Percentiles rank a stretch among this genome's conserved stretches.
Conservation (phyloP, 176 grass and related monocot genomes). For the Panicum miliaceum region DNA sequence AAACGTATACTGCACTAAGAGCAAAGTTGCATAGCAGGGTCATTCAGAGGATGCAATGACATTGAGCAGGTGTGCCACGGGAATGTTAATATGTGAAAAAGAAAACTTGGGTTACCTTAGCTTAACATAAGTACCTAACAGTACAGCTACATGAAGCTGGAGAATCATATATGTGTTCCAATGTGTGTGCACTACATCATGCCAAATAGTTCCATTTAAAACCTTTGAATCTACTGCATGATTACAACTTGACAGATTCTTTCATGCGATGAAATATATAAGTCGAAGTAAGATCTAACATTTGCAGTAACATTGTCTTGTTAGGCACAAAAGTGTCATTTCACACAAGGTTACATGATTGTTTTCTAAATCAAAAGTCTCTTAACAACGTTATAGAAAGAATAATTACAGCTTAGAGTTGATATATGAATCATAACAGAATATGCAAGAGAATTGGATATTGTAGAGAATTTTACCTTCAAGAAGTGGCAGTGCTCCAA, state of each 20-base stretch:
- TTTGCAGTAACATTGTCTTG: background rate
- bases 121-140: background rate
- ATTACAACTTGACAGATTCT: conserved; percentile 8
- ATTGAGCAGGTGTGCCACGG: conserved; percentile 10
- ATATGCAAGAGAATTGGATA: background rate
- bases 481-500: conserved; percentile 80
- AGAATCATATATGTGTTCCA: background rate
- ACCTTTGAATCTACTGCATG: background rate
- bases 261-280: background rate
- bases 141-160: background rate
- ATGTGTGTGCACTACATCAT: background rate
- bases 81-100: conserved; percentile 12
- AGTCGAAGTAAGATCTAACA: background rate
- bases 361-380: background rate
- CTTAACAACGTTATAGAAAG: background rate
- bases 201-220: background rate
- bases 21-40: background rate
- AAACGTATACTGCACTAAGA: conserved; percentile 5
- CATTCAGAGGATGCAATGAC: background rate
- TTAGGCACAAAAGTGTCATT: background rate
- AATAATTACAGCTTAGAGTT: conserved; percentile 7
- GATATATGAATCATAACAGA: background rate
- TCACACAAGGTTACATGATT: background rate
- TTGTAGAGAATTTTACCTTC: conserved; percentile 62
- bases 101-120: conserved; percentile 3